phyloP scores from a whole-genome alignment of 2,329 filamentous ascomycete genomes.

The Pseudophaeomoniella oleicola region DNA sequence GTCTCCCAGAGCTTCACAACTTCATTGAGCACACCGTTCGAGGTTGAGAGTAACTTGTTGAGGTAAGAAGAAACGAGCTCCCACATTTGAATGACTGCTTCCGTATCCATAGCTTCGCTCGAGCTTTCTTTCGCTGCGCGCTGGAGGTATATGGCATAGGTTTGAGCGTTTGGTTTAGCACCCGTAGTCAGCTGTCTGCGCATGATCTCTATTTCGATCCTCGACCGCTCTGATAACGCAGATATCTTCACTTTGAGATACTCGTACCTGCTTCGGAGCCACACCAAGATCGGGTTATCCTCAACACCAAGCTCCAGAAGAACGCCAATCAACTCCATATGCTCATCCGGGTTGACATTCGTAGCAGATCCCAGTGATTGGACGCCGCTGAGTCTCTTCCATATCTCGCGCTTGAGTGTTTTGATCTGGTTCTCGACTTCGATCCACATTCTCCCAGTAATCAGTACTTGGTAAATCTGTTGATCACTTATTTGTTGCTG shows the following conservation, averaged over 20 bases:
- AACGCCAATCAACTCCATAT: conserved; percentile 81
- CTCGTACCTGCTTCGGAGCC: conserved; percentile 81
- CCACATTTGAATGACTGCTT: conserved; percentile 80
- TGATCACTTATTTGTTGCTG: conserved; percentile 52
- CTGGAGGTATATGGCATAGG: conserved; percentile 61
- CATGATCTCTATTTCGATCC: conserved; percentile 82
- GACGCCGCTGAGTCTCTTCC: conserved; percentile 61
- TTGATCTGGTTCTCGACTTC: conserved; percentile 82
- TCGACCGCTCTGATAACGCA: conserved; percentile 66
- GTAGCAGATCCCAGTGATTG: conserved; percentile 42
- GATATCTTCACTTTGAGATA: conserved; percentile 77
- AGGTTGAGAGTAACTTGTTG: conserved; percentile 54
- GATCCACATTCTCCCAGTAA: conserved; percentile 88
- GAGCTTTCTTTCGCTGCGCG: conserved; percentile 55
- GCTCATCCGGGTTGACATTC: conserved; percentile 52
- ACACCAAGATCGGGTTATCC: conserved; percentile 93
- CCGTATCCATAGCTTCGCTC: conserved; percentile 54
- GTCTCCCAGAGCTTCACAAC: conserved; percentile 90
- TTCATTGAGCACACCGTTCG: conserved; percentile 72
- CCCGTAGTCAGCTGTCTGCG: conserved; percentile 62
- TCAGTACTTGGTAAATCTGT: conserved; percentile 71
- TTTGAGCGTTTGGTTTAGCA: conserved; percentile 55
- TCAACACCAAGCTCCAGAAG: conserved; percentile 88
- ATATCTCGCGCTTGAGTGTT: conserved; percentile 74
- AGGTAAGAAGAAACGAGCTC: conserved; percentile 70